Evolutionary conservation across 192 early-diverging fungal species (phyloP).

Genomic region (Rhizophagus clarus): DNA sequence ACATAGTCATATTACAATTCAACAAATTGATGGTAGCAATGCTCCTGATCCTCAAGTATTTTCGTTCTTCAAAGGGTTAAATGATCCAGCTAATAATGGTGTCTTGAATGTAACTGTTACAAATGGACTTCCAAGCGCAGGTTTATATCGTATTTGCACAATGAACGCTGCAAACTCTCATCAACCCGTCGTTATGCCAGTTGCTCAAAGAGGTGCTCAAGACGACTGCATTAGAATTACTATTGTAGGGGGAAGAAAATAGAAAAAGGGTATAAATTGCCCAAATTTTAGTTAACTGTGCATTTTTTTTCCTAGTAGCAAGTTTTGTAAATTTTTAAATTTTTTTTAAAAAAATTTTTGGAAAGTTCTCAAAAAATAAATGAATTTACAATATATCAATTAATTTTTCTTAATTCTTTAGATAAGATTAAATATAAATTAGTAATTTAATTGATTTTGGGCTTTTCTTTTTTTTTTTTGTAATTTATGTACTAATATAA

Average conservation of each 20-base stretch:
- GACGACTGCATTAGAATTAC: conserved; percentile 31
- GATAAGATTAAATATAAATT: neutral
- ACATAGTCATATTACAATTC: conserved; percentile 7
- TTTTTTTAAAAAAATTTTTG: no score
- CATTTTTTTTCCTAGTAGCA: no score
- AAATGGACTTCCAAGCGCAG: neutral
- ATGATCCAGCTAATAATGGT: neutral
- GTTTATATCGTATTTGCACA: conserved; percentile 24
- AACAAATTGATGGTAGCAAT: neutral
- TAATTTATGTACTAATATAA: no score
- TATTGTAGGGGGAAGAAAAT: neutral
- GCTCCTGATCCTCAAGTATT: neutral
- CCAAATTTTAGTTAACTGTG: no score
- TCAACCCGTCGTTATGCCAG: conserved; percentile 30
- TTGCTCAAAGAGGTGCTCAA: conserved; percentile 33
- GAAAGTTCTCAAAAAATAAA: no score
- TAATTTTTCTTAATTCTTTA: neutral
- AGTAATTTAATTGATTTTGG: neutral
- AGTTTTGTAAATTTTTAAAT: no score
- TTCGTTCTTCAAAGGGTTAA: conserved; percentile 18
- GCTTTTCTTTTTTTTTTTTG: neutral
- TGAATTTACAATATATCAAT: no score
- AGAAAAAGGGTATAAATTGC: no score
- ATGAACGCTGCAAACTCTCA: conserved; percentile 3
- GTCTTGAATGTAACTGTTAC: neutral